Evolutionary conservation across 108 stramenopile genomes (phyloP).

Genomic region (Conticribra guillardii): DNA sequence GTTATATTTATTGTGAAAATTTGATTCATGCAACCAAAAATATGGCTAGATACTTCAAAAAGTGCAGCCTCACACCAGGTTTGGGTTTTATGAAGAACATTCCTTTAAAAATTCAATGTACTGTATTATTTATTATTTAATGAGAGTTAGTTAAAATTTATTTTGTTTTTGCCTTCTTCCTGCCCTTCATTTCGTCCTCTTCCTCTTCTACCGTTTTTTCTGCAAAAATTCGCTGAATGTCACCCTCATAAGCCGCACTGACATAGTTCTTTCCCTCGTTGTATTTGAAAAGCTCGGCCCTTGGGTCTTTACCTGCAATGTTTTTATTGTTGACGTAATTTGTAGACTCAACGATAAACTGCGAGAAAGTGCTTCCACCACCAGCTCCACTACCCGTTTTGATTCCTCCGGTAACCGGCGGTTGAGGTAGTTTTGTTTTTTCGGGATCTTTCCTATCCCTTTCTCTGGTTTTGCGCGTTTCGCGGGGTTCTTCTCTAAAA

Average conservation of each 20-base stretch:
- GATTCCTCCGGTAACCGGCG: conserved; percentile 76
- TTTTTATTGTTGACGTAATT: conserved; percentile 60
- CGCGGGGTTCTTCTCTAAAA: conserved; percentile 61
- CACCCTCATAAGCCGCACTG: conserved; percentile 55
- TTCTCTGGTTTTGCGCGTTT: conserved; percentile 60
- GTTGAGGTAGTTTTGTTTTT: conserved; percentile 67
- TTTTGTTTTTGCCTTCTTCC: conserved; percentile 32
- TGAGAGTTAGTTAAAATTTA: too few species aligned
- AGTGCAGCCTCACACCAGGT: too few species aligned
- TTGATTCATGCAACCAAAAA: too few species aligned
- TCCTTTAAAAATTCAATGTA: too few species aligned
- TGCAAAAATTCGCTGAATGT: conserved; percentile 71
- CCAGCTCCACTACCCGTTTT: conserved; percentile 61
- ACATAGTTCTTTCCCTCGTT: conserved; percentile 73
- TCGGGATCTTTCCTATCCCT: conserved; percentile 65
- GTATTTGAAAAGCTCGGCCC: conserved; percentile 79
- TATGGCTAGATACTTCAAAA: too few species aligned
- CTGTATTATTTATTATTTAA: too few species aligned
- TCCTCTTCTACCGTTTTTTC: conserved; percentile 86
- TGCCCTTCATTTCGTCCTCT: conserved; percentile 62
- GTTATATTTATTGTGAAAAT: too few species aligned
- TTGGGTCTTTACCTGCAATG: conserved; percentile 84
- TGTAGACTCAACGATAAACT: conserved; percentile 62
- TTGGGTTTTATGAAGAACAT: too few species aligned
- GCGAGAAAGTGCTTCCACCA: conserved; percentile 59